Percentiles rank a stretch among this genome's conserved stretches.
phyloP scores from a whole-genome alignment of 1,139 yeast species.

The Nakaseomyces nivariensis region DNA sequence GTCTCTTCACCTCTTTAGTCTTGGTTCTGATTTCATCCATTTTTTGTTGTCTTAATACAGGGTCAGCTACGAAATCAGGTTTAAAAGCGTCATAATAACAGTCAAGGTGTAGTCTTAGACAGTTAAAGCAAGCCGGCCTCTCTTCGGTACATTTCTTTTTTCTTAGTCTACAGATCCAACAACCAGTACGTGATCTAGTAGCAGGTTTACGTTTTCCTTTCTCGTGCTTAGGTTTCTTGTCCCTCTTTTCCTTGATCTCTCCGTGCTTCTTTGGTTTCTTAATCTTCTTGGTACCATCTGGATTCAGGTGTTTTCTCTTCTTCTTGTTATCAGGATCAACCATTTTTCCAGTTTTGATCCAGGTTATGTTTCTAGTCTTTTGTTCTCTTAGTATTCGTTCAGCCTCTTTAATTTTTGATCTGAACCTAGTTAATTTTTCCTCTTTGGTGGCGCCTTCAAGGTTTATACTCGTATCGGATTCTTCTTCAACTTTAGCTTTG shows the following conservation, averaged over 20 bases:
- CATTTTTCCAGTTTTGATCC: constrained; percentile 29
- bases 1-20: constrained; percentile 29
- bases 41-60: constrained; percentile 34
- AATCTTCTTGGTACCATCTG: constrained; percentile 1
- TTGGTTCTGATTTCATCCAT: constrained; percentile 40
- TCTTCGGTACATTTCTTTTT: constrained; percentile 59
- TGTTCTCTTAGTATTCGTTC: constrained; percentile 7
- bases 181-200: constrained; percentile 47
- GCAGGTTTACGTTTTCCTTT: constrained; percentile 8
- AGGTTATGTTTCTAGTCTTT: constrained; percentile 18
- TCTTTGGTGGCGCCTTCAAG: neutral
- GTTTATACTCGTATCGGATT: neutral
- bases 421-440: constrained; percentile 2
- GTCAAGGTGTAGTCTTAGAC: constrained; percentile 39
- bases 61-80: constrained; percentile 48
- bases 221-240: neutral
- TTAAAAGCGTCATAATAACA: constrained; percentile 41
- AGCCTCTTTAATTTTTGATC: constrained; percentile 3
- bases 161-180: constrained; percentile 62
- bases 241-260: constrained; percentile 4
- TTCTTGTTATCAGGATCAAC: constrained; percentile 8
- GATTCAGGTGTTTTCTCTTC: neutral
- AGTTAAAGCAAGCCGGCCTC: constrained; percentile 46
- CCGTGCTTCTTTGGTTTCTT: constrained; percentile 1
- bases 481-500: neutral